Evolutionary conservation across 345 rosid species (phyloP).

Genomic region (Eucalyptus urophylla): DNA sequence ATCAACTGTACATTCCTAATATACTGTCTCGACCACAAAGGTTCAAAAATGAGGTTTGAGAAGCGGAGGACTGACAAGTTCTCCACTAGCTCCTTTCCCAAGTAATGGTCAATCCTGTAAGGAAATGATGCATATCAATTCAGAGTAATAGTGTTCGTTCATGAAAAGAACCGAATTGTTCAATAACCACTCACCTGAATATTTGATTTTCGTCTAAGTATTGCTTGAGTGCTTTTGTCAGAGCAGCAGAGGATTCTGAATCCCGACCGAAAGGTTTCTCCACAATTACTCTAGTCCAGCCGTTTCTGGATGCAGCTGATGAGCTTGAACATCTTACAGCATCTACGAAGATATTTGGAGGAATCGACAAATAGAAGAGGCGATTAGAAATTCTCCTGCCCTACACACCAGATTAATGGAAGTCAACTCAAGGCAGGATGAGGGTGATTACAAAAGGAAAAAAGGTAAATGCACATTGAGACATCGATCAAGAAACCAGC

Average conservation of each 20-base stretch:
- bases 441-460: too few relatives aligned
- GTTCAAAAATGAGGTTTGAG: slow-evolving; percentile 95
- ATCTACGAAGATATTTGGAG: slow-evolving; percentile 84
- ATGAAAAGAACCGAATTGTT: neutral
- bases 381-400: slow-evolving; percentile 76
- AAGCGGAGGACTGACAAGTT: slow-evolving; percentile 93
- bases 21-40: slow-evolving; percentile 90
- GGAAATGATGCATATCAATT: slow-evolving; percentile 1
- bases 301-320: slow-evolving; percentile 74
- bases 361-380: slow-evolving; percentile 76
- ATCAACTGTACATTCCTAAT: slow-evolving; percentile 83
- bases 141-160: neutral
- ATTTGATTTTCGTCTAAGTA: slow-evolving; percentile 87
- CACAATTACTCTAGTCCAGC: slow-evolving; percentile 97
- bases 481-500: neutral
- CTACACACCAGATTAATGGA: slow-evolving; percentile 26
- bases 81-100: slow-evolving; percentile 97
- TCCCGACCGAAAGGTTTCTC: slow-evolving; percentile 99
- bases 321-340: slow-evolving; percentile 84
- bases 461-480: neutral
- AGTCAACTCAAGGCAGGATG: neutral
- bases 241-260: slow-evolving; percentile 86
- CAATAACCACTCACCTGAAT: slow-evolving; percentile 38
- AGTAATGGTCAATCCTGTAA: slow-evolving; percentile 92
- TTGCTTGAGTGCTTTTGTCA: slow-evolving; percentile 71